These are phyloP conservation scores for Pyricularia grisea DNA, from an alignment of 2,329 filamentous ascomycete genomes.

Conservation along the genomic window DNA sequence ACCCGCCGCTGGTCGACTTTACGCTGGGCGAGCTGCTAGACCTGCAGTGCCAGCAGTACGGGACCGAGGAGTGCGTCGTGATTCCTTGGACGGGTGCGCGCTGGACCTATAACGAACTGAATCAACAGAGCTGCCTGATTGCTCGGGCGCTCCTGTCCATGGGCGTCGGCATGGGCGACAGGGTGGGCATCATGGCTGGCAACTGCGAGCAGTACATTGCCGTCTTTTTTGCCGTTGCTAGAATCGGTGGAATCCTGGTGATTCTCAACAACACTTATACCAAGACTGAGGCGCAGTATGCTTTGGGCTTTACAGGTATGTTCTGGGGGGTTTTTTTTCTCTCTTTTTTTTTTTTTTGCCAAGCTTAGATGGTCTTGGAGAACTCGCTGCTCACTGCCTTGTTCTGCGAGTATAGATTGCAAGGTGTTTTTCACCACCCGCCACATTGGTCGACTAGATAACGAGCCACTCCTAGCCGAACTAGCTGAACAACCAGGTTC, in stretches of 20 bases:
- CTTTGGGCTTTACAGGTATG: slow-evolving; percentile 59
- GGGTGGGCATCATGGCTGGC: slow-evolving; percentile 68
- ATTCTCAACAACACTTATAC: slow-evolving; percentile 68
- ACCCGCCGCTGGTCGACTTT: slow-evolving; percentile 61
- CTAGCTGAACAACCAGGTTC: slow-evolving; percentile 34
- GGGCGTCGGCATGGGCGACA: slow-evolving; percentile 59
- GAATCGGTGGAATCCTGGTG: slow-evolving; percentile 59
- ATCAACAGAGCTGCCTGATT: slow-evolving; percentile 50
- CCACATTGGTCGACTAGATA: slow-evolving; percentile 56
- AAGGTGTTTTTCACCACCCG: slow-evolving; percentile 65
- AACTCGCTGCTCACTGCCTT: not conserved
- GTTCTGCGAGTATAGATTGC: slow-evolving; percentile 39
- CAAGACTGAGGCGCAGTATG: slow-evolving; percentile 60
- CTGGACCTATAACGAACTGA: slow-evolving; percentile 61
- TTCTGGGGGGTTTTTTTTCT: slow-evolving; percentile 1
- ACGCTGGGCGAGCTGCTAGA: slow-evolving; percentile 66
- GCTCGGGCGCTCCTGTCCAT: slow-evolving; percentile 58
- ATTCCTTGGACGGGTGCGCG: slow-evolving; percentile 68
- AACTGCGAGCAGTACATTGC: slow-evolving; percentile 75
- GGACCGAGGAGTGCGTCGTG: slow-evolving; percentile 57
- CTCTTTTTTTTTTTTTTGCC: too few relatives aligned
- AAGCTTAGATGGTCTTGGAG: not conserved
- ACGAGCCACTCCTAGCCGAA: slow-evolving; percentile 46
- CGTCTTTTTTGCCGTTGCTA: slow-evolving; percentile 63
- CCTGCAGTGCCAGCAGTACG: slow-evolving; percentile 57